Evolutionary conservation across 1,284 basidiomycete species (phyloP), one percentile per base, ranked within the genome.

Genomic region (Ceratobasidium papillatum): DNA sequence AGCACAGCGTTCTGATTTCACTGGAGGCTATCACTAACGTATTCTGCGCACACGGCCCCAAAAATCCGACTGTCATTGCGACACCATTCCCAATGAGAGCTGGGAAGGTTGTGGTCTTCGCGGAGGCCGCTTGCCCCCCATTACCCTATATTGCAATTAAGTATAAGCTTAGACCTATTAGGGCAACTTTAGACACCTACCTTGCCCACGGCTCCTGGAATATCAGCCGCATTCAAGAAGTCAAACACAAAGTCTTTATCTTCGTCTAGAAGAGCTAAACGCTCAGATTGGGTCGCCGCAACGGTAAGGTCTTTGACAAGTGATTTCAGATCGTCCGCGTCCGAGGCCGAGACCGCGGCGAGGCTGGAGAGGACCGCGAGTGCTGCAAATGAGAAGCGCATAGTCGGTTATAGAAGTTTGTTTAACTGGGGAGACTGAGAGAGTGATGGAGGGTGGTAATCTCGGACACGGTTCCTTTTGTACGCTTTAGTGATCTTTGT

Each of bases 231-330:
- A 34, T 69, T 69, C 66, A 69, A 47, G n/a, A 69, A 69, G 38
- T 69, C 66, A 22, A 69, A 69, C 1, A 69, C 66, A 69, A 69
- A 69, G 43, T 69, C 66, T 69, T 69, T 69, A 17, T 69, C 66
- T 45, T 69, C 66, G n/a, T 69, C 66, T 22, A 69, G 66, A 19
- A 69, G 58, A 3, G 66, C 66, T 12, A 69, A 19, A n/a, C 66
- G 66, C 25, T 69, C 52, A 9, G 66, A 69, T 32, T 56, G 52
- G 17, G 66, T 69, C 4, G 66, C 66, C 12, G 66, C 54, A 17
- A 69, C 66, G 14, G 66, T 69, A 27, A 69, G 66, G 19, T 69
- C 66, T 14, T 36, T 58, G 38, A 69, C 66, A 25, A 69, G 66
- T 7, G 51, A n/a, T 45, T 69, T 69, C 12, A 69, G 66, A 25